A percentile compares a stretch with the other conserved stretches of the same genome.
Evolutionary conservation across 345 rosid species (phyloP).

Genomic region (Ceriops decandra): DNA sequence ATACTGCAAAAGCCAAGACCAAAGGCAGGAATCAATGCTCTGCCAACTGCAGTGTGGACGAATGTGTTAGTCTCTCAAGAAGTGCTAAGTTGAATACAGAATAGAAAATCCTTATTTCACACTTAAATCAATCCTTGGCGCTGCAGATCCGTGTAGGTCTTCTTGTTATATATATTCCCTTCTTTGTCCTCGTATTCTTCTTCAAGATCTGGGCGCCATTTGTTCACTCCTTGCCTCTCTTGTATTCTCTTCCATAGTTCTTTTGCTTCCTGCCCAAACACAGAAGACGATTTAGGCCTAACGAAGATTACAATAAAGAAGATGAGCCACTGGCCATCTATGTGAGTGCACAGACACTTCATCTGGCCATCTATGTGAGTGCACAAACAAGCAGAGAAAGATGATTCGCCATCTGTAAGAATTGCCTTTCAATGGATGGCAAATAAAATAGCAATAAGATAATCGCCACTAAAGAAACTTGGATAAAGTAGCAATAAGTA

Average conservation of each 20-base stretch:
- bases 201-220: conserved; percentile 99
- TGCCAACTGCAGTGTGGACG: too few relatives aligned
- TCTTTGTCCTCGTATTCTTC: conserved; percentile 99
- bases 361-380: not conserved
- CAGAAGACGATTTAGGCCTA: not conserved
- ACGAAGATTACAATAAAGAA: not conserved
- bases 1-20: too few relatives aligned
- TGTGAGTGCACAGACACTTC: not conserved
- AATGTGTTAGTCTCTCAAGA: too few relatives aligned
- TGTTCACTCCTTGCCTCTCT: conserved; percentile 76
- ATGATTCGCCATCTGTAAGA: not conserved
- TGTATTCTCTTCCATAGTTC: conserved; percentile 92
- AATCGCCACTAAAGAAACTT: not conserved
- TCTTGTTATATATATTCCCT: conserved; percentile 97
- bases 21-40: too few relatives aligned
- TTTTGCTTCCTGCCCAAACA: conserved; percentile 68
- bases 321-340: not conserved
- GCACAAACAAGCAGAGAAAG: not conserved
- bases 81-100: too few relatives aligned
- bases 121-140: conserved; percentile 84
- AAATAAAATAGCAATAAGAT: not conserved
- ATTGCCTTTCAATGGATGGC: too few relatives aligned
- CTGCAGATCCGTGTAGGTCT: conserved; percentile 93
- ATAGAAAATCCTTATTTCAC: too few relatives aligned
- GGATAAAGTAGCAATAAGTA: not conserved